Conservation (phyloP, 768 basidiomycete species). For the Leucogyrophana mollusca region DNA sequence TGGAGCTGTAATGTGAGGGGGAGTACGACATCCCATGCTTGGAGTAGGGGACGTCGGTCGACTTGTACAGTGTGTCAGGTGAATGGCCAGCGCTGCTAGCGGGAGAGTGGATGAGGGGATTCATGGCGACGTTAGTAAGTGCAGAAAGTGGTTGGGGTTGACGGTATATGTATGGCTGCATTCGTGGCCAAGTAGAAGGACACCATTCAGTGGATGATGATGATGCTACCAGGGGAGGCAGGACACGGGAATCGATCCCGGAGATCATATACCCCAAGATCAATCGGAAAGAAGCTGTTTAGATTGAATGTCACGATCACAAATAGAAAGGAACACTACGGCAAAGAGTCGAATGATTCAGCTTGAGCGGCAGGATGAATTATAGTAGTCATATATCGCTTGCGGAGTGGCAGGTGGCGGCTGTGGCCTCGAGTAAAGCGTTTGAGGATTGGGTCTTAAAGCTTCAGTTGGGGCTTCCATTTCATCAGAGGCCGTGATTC, state of each 20-base stretch:
- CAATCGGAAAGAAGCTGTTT: constrained; percentile 14
- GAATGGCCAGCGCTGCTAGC: constrained; percentile 15
- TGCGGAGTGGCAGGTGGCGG: constrained; percentile 26
- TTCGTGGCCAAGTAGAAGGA: constrained; percentile 7
- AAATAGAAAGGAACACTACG: constrained; percentile 16
- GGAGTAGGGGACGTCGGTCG: constrained; percentile 20
- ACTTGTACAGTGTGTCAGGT: constrained; percentile 19
- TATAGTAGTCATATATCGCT: constrained; percentile 27
- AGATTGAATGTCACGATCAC: constrained; percentile 16
- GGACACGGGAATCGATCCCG: constrained; percentile 16
- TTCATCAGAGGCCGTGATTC: constrained; percentile 32
- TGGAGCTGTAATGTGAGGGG: background rate
- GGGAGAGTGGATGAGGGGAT: constrained; percentile 19
- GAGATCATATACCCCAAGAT: constrained; percentile 31
- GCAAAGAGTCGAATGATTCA: constrained; percentile 22
- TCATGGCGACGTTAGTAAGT: constrained; percentile 22
- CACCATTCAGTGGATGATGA: constrained; percentile 18
- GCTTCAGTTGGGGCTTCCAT: constrained; percentile 30
- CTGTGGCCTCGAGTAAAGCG: constrained; percentile 22
- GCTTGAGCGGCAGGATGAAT: constrained; percentile 23
- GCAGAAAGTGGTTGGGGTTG: constrained; percentile 20
- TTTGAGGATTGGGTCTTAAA: constrained; percentile 21
- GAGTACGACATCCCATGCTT: constrained; percentile 16
- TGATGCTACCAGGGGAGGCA: constrained; percentile 26
- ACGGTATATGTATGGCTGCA: constrained; percentile 31